Conservation (phyloP, 2,329 filamentous ascomycete species). For the Pleoardoris graminearum region DNA sequence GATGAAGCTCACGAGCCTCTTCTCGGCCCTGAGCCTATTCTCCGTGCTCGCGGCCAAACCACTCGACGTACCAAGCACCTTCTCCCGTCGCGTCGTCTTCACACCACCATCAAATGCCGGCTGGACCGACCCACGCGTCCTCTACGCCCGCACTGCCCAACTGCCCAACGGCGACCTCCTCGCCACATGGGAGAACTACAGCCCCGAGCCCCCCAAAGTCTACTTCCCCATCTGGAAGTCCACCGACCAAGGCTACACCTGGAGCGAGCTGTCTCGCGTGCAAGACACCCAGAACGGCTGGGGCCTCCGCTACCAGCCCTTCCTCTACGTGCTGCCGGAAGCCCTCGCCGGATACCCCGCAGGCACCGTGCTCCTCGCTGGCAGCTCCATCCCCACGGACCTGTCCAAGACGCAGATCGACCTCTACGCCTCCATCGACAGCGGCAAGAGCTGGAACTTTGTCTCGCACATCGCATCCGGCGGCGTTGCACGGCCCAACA, state of each 20-base stretch:
- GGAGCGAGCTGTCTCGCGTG: slow-evolving; percentile 66
- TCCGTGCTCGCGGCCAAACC: slow-evolving; percentile 27
- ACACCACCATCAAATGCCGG: slow-evolving; percentile 48
- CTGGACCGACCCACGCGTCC: slow-evolving; percentile 53
- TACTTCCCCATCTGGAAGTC: slow-evolving; percentile 54
- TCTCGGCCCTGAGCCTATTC: slow-evolving; percentile 20
- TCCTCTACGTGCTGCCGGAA: slow-evolving; percentile 65
- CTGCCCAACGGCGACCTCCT: slow-evolving; percentile 52
- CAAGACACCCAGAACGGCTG: slow-evolving; percentile 66
- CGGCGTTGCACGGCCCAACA: slow-evolving; percentile 63
- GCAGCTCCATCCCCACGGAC: slow-evolving; percentile 62
- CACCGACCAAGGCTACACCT: slow-evolving; percentile 55
- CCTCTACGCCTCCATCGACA: slow-evolving; percentile 66
- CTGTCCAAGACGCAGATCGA: slow-evolving; percentile 69
- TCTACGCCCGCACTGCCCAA: slow-evolving; percentile 57
- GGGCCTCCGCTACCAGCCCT: slow-evolving; percentile 71
- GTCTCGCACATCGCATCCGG: slow-evolving; percentile 67
- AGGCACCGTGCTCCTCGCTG: slow-evolving; percentile 66
- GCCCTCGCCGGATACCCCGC: slow-evolving; percentile 60
- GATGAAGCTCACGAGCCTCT: slow-evolving; percentile 36
- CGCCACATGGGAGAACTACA: slow-evolving; percentile 61
- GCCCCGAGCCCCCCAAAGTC: slow-evolving; percentile 48
- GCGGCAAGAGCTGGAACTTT: slow-evolving; percentile 66
- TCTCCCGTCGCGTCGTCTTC: slow-evolving; percentile 47
- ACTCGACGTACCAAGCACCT: slow-evolving; percentile 28